These are phyloP conservation scores for Phyllosticta citribraziliensis DNA, from an alignment of 2,329 filamentous ascomycete genomes.

Conservation along the genomic window DNA sequence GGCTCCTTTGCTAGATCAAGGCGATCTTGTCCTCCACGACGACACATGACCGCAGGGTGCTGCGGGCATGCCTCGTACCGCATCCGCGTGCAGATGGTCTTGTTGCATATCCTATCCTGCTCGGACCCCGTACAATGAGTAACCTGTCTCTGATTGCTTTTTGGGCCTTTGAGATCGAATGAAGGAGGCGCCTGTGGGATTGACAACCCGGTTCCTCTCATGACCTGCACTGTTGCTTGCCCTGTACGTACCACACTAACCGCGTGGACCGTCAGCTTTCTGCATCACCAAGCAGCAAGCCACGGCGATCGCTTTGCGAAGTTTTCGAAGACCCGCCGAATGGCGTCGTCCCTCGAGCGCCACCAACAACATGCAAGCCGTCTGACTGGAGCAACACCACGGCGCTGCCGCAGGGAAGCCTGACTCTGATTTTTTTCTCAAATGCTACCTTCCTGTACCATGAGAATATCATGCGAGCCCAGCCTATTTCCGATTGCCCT, in stretches of 20 bases:
- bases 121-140: background rate
- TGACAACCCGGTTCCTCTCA: background rate
- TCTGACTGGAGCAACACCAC: background rate
- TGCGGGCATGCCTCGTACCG: constrained; percentile 1
- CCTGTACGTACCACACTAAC: background rate
- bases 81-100: background rate
- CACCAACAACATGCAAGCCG: background rate
- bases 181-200: background rate
- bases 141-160: background rate
- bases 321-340: background rate
- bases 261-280: background rate
- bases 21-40: background rate
- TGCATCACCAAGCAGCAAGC: background rate
- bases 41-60: constrained; percentile 7
- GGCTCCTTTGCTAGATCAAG: background rate
- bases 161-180: background rate
- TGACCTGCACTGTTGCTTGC: background rate
- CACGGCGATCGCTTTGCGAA: background rate
- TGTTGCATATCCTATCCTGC: background rate
- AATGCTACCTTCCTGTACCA: background rate
- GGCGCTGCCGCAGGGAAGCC: no score
- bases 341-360: background rate
- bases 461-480: background rate
- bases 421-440: background rate
- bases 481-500: background rate